Conservation (phyloP, 331 rosid genomes). For the Stylosanthes scabra region DNA sequence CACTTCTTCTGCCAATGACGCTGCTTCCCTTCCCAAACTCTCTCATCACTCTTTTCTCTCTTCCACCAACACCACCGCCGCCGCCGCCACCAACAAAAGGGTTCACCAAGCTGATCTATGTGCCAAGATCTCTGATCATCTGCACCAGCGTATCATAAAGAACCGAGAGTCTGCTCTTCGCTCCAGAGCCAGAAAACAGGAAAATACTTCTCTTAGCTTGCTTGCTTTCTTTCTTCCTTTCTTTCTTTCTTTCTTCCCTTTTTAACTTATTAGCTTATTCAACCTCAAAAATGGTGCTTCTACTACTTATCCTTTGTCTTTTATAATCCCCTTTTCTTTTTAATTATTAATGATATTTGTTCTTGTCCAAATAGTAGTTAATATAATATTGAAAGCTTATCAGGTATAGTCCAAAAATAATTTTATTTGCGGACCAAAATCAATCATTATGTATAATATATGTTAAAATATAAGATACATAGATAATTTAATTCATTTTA, state of each 20-base stretch:
- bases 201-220: too few species aligned
- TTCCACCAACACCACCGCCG: background rate
- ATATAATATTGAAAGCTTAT: too few species aligned
- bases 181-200: conserved; percentile 46
- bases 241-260: background rate
- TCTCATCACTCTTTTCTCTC: background rate
- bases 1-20: too few species aligned
- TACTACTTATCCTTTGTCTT: too few species aligned
- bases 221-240: background rate
- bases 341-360: too few species aligned
- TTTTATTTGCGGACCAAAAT: too few species aligned
- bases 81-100: background rate
- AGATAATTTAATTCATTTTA: too few species aligned
- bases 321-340: background rate
- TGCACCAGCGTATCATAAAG: conserved; percentile 26
- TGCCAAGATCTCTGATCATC: background rate
- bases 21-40: background rate
- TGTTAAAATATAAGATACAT: too few species aligned
- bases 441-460: too few species aligned
- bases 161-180: conserved; percentile 44
- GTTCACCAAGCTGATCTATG: background rate
- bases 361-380: too few species aligned
- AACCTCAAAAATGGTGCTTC: background rate
- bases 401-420: too few species aligned
- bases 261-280: background rate